These are phyloP conservation scores for Leishmania turanica DNA, from an alignment of 208 protist species.

Conservation along the genomic window DNA sequence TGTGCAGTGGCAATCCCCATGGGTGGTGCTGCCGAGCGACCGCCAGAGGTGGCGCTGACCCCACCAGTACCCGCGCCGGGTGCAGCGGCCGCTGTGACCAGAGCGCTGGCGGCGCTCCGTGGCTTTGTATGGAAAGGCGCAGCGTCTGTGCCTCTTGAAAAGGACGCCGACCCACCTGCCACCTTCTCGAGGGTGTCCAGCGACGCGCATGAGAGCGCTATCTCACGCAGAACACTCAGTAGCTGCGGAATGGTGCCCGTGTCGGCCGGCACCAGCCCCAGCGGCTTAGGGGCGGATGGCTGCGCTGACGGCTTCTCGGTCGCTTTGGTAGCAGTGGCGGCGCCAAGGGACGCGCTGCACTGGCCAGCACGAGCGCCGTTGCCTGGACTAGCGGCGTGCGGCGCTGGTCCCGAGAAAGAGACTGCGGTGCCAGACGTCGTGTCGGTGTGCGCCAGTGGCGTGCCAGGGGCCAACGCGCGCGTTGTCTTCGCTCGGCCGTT, in stretches of 20 bases:
- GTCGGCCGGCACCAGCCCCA: slow-evolving; percentile 56
- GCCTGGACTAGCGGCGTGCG: neutral
- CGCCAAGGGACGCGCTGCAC: neutral
- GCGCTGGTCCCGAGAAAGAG: neutral
- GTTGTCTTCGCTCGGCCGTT: slow-evolving; percentile 14
- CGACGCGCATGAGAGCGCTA: slow-evolving; percentile 48
- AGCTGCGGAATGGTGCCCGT: slow-evolving; percentile 34
- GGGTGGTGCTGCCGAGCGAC: neutral
- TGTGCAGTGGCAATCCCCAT: neutral
- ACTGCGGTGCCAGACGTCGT: neutral
- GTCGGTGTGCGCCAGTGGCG: neutral
- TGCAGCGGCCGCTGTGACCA: neutral
- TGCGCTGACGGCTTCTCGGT: neutral
- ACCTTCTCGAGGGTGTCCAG: slow-evolving; percentile 31
- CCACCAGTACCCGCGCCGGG: neutral
- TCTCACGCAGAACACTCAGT: slow-evolving; percentile 47
- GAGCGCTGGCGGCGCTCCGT: neutral
- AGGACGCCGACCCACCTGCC: neutral
- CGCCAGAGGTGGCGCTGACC: neutral
- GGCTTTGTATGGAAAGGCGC: neutral
- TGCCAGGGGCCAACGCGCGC: neutral
- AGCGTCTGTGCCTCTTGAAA: neutral
- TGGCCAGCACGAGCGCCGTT: neutral
- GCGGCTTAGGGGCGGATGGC: neutral
- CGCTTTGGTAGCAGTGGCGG: neutral